Evolutionary conservation across 2,329 filamentous ascomycete species (phyloP).

Genomic region (Claviceps digitariae): DNA sequence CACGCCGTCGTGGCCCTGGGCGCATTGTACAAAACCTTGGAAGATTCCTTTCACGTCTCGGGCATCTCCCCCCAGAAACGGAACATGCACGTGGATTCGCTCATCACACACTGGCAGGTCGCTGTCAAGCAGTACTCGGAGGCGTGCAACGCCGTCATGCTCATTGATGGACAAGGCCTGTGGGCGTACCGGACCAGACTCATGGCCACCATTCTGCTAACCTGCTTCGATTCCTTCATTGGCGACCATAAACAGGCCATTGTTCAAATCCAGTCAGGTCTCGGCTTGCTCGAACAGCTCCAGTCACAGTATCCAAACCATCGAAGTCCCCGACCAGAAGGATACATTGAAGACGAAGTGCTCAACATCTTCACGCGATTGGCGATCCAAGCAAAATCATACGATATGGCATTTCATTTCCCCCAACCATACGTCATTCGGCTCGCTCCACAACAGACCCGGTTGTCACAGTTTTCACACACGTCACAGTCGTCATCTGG

Average conservation of each 20-base stretch:
- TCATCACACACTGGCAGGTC: constrained; percentile 41
- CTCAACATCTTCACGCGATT: constrained; percentile 50
- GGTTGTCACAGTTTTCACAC: background rate
- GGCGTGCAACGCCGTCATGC: constrained; percentile 37
- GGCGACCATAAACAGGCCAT: constrained; percentile 51
- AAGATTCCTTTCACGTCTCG: constrained; percentile 39
- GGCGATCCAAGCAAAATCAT: constrained; percentile 52
- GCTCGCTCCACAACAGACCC: constrained; percentile 21
- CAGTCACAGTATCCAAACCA: constrained; percentile 11
- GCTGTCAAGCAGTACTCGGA: constrained; percentile 46
- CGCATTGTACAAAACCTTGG: constrained; percentile 52
- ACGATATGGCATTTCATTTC: constrained; percentile 56
- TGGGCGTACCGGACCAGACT: constrained; percentile 38
- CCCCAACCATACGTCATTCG: constrained; percentile 47
- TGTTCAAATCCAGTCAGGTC: constrained; percentile 44
- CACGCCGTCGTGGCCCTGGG: constrained; percentile 54
- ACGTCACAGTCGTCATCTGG: too few relatives aligned
- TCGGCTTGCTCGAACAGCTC: constrained; percentile 39
- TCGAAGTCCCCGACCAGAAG: constrained; percentile 17
- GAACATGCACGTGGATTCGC: constrained; percentile 18
- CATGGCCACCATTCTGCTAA: constrained; percentile 52
- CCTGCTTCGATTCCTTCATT: constrained; percentile 56
- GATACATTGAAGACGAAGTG: constrained; percentile 43
- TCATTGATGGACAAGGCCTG: constrained; percentile 27
- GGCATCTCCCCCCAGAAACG: constrained; percentile 6